Percentiles rank a stretch among this genome's conserved stretches.
These are phyloP conservation scores for Sporothrix variecibatus DNA, from an alignment of 2,329 filamentous ascomycete species.

Conservation along the genomic window DNA sequence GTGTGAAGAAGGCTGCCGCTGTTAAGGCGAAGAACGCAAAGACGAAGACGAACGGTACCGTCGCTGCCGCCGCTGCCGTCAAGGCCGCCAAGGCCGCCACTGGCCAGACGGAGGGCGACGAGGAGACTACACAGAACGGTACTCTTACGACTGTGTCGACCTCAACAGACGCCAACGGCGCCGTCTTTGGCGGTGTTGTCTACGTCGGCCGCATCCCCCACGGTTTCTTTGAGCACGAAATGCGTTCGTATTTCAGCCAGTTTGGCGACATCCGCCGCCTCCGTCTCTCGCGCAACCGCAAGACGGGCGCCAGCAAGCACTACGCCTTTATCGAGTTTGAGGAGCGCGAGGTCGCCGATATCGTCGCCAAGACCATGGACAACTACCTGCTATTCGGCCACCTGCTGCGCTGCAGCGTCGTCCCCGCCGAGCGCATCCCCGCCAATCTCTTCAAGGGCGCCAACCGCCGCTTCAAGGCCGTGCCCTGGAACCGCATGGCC, in stretches of 20 bases:
- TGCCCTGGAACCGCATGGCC: slow-evolving; percentile 85
- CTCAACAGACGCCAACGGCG: slow-evolving; percentile 41
- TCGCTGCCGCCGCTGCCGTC: too few species aligned
- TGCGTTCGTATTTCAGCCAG: slow-evolving; percentile 90
- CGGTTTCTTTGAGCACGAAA: slow-evolving; percentile 96
- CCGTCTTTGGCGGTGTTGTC: slow-evolving; percentile 66
- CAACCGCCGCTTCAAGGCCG: slow-evolving; percentile 80
- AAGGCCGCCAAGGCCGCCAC: not conserved
- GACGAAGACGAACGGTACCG: not conserved
- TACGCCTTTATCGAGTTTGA: slow-evolving; percentile 93
- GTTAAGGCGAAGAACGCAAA: not conserved
- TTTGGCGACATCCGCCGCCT: slow-evolving; percentile 81
- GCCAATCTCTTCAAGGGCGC: slow-evolving; percentile 85
- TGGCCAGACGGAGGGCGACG: not conserved
- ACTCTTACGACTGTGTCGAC: slow-evolving; percentile 33
- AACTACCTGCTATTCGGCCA: slow-evolving; percentile 96
- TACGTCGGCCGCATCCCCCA: slow-evolving; percentile 72
- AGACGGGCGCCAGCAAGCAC: slow-evolving; percentile 88
- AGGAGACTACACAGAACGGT: not conserved
- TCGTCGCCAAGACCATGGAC: slow-evolving; percentile 95
- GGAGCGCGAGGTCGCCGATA: slow-evolving; percentile 75
- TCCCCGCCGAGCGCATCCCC: slow-evolving; percentile 77
- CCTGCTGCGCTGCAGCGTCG: slow-evolving; percentile 73
- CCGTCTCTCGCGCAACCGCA: slow-evolving; percentile 86
- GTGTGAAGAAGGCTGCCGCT: slow-evolving; percentile 13